These are phyloP conservation scores for Coffea canephora DNA, from an alignment of 257 asterid genomes.

Conservation along the genomic window DNA sequence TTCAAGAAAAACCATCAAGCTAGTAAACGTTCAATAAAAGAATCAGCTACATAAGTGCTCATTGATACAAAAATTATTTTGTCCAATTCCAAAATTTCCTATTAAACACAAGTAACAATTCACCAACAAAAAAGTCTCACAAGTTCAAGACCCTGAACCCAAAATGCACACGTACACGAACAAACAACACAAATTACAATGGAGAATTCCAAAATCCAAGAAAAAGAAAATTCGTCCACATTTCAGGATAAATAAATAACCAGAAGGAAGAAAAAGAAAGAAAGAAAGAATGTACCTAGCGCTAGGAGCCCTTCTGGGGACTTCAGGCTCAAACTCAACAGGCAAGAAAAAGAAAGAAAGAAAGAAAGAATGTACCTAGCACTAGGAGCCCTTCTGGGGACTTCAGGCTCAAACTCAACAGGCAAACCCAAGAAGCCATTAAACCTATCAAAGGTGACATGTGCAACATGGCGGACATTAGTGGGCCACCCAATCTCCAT, in stretches of 20 bases:
- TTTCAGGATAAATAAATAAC: background rate
- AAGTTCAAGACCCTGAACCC: background rate
- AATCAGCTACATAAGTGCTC: background rate
- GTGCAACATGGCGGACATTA: slow-evolving; percentile 90
- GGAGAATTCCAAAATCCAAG: slow-evolving; percentile 1
- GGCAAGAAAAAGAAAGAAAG: slow-evolving; percentile 43
- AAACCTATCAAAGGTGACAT: slow-evolving; percentile 95
- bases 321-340: slow-evolving; percentile 97
- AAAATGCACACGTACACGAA: background rate
- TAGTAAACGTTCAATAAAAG: background rate
- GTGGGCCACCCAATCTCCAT: slow-evolving; percentile 99
- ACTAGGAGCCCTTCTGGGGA: slow-evolving; percentile 88
- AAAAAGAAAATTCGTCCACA: background rate
- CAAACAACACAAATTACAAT: background rate
- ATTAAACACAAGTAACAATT: background rate
- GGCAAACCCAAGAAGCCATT: slow-evolving; percentile 98
- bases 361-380: slow-evolving; percentile 57
- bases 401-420: slow-evolving; percentile 97
- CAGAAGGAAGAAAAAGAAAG: slow-evolving; percentile 3
- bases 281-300: slow-evolving; percentile 57
- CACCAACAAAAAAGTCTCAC: background rate
- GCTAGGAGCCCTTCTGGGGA: slow-evolving; percentile 88
- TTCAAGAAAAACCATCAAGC: background rate
- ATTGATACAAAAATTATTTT: background rate
- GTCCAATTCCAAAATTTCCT: background rate